Base-by-base conservation (phyloP, 129 eudicot species). In the Ambrosia trifida region DNA sequence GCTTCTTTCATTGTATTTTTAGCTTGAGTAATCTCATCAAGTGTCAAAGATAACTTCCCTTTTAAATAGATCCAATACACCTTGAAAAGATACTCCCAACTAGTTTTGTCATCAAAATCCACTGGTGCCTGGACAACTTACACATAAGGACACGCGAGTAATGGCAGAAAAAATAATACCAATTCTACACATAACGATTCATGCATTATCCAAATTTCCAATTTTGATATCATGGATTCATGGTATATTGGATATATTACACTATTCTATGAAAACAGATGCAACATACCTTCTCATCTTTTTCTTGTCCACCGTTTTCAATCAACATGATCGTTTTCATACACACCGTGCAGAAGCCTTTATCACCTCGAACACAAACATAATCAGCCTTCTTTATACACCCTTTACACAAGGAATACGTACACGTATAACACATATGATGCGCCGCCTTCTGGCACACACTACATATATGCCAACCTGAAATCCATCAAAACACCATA, bases 381-480 rank as follows among this genome's bases (percentile, higher is more conserved):
- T 75, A 88, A 70, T 84, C 97, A 62, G 96, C 87, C 62, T 81
- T 86, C 70, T 86, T 88, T 14, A 81, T 81, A 77, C 97, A 91
- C 40, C 83, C 89, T 77, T 88, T 91, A 83, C 97, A 91, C 81
- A 91, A 75, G 30, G 97, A 91, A 80, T 88, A 91, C 0, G 97
- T 83, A 64, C 97, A 91, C 33, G 97, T 88, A 66, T 88, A 91
- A 85, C 97, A 91, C 97, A 91, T 84, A 64, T 82, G 88, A 45
- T 84, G 85, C 30, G 97, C 78, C 70, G 86, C 66, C 82, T 83
- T 91, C 85, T 84, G 80, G 77, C 97, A 91, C 52, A 64, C 72
- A 76, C 89, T 91, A 62, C 97, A 91, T 76, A 91, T 83, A 83
- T 91, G 97, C 97, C 97, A 91, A 76, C 97, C 97, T 91, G 94